Percentiles rank a stretch among this genome's conserved stretches.
phyloP scores from a whole-genome alignment of 345 rosid species.

The Boechera divaricarpa region DNA sequence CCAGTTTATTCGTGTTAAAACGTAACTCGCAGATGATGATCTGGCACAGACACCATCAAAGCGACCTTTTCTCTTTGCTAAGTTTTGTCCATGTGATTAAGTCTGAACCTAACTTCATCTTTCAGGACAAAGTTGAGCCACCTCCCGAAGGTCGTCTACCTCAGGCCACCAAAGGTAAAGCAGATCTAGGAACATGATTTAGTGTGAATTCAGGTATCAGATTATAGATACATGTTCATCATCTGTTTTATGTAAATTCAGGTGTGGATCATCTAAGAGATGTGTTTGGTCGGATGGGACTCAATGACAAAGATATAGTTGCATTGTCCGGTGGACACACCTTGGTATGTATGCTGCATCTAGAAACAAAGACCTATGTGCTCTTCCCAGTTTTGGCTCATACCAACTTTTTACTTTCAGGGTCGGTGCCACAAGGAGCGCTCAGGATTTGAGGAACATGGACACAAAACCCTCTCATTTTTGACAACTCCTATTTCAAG shows the following conservation, averaged over 20 bases:
- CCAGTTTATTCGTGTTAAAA: not conserved
- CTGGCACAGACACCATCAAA: not conserved
- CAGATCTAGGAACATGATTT: not conserved
- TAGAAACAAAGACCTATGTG: not conserved
- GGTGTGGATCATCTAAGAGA: slow-evolving; percentile 84
- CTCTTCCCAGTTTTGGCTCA: slow-evolving; percentile 13
- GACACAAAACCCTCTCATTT: slow-evolving; percentile 84
- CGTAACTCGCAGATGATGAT: not conserved
- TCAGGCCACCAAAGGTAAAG: slow-evolving; percentile 76
- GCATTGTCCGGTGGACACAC: slow-evolving; percentile 92
- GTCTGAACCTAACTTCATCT: not conserved
- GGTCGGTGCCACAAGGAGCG: slow-evolving; percentile 97
- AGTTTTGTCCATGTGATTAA: slow-evolving; percentile 5
- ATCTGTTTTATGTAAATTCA: slow-evolving; percentile 33
- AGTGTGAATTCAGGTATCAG: not conserved
- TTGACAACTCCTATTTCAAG: slow-evolving; percentile 90
- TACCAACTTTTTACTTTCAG: slow-evolving; percentile 44
- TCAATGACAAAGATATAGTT: slow-evolving; percentile 80
- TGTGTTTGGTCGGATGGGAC: slow-evolving; percentile 90
- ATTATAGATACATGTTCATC: not conserved
- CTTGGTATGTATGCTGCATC: slow-evolving; percentile 53
- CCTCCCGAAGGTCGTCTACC: slow-evolving; percentile 98
- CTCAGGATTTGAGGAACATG: slow-evolving; percentile 92
- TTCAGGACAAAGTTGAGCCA: slow-evolving; percentile 79
- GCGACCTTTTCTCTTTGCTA: not conserved